Evolutionary conservation across 306 rosid species (phyloP), one percentile per base, ranked within the genome.

Genomic region (Hippophae tibetana): DNA sequence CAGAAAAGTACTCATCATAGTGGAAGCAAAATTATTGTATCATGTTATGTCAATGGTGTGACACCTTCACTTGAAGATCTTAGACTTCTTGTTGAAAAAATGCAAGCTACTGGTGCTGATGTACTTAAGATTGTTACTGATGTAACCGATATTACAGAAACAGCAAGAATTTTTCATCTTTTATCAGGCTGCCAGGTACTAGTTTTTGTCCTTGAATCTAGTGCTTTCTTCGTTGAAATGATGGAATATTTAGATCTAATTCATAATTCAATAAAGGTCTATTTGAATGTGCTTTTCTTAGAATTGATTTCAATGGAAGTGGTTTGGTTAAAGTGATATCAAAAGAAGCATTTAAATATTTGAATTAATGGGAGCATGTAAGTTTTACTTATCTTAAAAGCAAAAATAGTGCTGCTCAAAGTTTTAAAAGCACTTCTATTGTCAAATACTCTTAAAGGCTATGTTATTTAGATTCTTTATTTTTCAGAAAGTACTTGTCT

Each of bases 91-190:
- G 58, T 74, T 47, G 54, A 42, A 25, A 65, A n/a, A 14, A 56
- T 79, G 67, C 67, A 71, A 79, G 66, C 75, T 7, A 64, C 77
- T 9, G 64, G 75, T 50, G 75, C 84, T 13, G 70, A 71, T 71
- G 64, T 79, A 50, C 56, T 74, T 70, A 74, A 68, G 56, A 66
- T 79, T 43, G 80, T 71, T 41, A 57, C 61, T 57, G 44, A 64
- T 64, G 84, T 77, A 23, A 61, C 74, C 54, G 72, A 69, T 61
- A 79, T 74, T 10, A 68, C 76, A 64, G 80, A 79, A 57, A 44
- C 71, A 9, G 47, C 57, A 52, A 74, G 61, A 79, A 56, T 79
- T 52, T 71, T 74, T 59, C 71, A 47, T 52, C 65, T 74, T 50
- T 43, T 79, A 50, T 65, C 72, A 9, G 6, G 13, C 63, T 66